These are phyloP conservation scores for Nepenthes mirabilis DNA, from an alignment of 148 eudicot genomes.

Conservation along the genomic window DNA sequence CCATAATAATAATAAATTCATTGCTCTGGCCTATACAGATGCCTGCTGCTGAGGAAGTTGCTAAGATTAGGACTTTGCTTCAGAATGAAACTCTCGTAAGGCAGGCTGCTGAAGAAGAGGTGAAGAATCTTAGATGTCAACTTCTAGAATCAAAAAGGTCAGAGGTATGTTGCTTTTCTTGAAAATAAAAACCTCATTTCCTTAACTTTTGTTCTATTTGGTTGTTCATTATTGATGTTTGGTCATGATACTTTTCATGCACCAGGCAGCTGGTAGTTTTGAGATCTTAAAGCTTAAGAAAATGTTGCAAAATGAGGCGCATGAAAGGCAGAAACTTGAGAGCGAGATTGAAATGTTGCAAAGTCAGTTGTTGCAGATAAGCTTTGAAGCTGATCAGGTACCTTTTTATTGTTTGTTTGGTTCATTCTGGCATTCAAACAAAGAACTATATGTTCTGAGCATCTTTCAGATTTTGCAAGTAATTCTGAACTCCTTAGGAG, in stretches of 20 bases:
- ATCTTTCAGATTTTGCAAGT: too few relatives aligned
- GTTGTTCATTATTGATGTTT: background rate
- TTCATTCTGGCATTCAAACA: background rate
- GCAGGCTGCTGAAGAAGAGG: slow-evolving; percentile 61
- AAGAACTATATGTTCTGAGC: too few relatives aligned
- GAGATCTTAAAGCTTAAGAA: slow-evolving; percentile 55
- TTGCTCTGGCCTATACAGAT: slow-evolving; percentile 8
- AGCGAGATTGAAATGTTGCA: slow-evolving; percentile 64
- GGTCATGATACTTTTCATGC: slow-evolving; percentile 6
- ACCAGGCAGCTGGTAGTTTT: slow-evolving; percentile 45
- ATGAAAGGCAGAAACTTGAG: slow-evolving; percentile 60
- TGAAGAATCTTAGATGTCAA: slow-evolving; percentile 48
- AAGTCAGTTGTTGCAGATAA: slow-evolving; percentile 64
- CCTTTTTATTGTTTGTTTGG: background rate
- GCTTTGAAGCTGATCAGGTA: slow-evolving; percentile 93
- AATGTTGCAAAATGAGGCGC: slow-evolving; percentile 59
- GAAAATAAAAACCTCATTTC: background rate
- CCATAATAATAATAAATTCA: too few relatives aligned
- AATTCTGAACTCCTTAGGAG: too few relatives aligned
- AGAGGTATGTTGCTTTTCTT: slow-evolving; percentile 41
- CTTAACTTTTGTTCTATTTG: background rate
- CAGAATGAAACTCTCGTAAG: slow-evolving; percentile 46
- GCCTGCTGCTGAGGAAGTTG: slow-evolving; percentile 31
- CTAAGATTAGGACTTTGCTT: slow-evolving; percentile 45
- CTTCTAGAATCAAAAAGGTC: slow-evolving; percentile 38